Evolutionary conservation across 805 yeast species (phyloP), one percentile per base, ranked within the genome.

Genomic region (Cyberlindnera bimundalis): DNA sequence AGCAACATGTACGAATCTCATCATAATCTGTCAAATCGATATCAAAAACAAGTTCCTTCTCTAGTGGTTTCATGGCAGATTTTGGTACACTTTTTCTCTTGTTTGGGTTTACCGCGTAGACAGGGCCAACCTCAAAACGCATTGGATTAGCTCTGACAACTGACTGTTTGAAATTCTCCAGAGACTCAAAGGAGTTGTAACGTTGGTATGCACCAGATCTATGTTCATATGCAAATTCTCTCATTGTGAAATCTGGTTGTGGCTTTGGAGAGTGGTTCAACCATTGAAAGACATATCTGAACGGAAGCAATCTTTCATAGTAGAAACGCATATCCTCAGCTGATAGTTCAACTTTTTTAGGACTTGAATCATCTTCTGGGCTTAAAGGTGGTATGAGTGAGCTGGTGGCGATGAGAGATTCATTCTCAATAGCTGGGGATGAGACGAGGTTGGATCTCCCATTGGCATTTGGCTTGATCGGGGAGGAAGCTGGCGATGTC

Each of bases 21-120:
- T 91, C 98, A 61, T 93, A 93, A 67, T 93, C 99, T 19, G 96
- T 93, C 71, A 93, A 78, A 81, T 93, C 99, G 50, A 93, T 91
- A 79, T 93, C 99, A 50, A 93, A 84, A 6, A 90, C 96, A 43
- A 93, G 70, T 60, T 93, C 99, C 61, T 93, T 93, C 50, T 78
- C 71, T 25, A 82, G 54, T 1, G 99, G 93, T 53, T 78, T 81
- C 81, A 89, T 77, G 17, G 86, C 83, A 23, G 73, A 73, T 52
- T 85, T 85, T 15, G 95, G 78, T 13, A 88, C 68, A 8, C 79
- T 71, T 55, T 86, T 90, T 39, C 96, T 73, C 44, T 88, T 86
- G 42, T 78, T 79, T n/a, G 98, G 99, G 47, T 86, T 87, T 13
- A 84, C 80, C 2, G 87, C 73, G 59, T 89, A 93, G 4, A 89